These are phyloP conservation scores for Phialophora chinensis DNA, from an alignment of 2,329 filamentous ascomycete species.

Conservation along the genomic window DNA sequence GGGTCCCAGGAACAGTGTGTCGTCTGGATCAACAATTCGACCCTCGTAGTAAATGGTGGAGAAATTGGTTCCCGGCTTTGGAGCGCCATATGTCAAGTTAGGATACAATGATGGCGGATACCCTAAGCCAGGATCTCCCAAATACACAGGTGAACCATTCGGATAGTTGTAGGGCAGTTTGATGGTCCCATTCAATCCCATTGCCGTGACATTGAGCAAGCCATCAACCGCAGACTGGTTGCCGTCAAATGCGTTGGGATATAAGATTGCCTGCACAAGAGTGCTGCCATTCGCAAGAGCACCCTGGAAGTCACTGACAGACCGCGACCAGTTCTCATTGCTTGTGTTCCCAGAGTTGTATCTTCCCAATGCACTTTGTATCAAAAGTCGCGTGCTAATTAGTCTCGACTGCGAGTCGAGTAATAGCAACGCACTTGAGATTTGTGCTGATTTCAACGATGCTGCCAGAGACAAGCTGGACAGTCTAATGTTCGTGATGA, in stretches of 20 bases:
- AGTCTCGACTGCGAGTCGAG: conserved; percentile 76
- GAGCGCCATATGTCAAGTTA: conserved; percentile 69
- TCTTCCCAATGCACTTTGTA: conserved; percentile 58
- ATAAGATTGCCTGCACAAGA: conserved; percentile 75
- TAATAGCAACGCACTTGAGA: conserved; percentile 78
- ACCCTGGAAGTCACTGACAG: conserved; percentile 70
- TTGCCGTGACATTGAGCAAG: conserved; percentile 69
- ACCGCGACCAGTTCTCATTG: conserved; percentile 64
- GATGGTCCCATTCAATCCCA: conserved; percentile 55
- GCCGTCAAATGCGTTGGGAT: conserved; percentile 70
- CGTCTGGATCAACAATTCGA: conserved; percentile 42
- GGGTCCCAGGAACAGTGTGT: conserved; percentile 76
- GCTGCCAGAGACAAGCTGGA: conserved; percentile 76
- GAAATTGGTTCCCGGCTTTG: conserved; percentile 35
- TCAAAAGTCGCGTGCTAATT: conserved; percentile 67
- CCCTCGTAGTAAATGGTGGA: conserved; percentile 53
- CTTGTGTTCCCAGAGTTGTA: conserved; percentile 62
- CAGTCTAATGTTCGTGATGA: conserved; percentile 62
- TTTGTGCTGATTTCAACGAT: conserved; percentile 82
- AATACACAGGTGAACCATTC: conserved; percentile 63
- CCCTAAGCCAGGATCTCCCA: conserved; percentile 69
- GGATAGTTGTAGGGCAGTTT: conserved; percentile 65
- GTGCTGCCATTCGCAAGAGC: conserved; percentile 67
- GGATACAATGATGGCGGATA: conserved; percentile 78
- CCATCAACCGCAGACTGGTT: conserved; percentile 49